Evolutionary conservation across 176 grass and related monocot species (phyloP).

Genomic region (Hsuehochloa calcarea): DNA sequence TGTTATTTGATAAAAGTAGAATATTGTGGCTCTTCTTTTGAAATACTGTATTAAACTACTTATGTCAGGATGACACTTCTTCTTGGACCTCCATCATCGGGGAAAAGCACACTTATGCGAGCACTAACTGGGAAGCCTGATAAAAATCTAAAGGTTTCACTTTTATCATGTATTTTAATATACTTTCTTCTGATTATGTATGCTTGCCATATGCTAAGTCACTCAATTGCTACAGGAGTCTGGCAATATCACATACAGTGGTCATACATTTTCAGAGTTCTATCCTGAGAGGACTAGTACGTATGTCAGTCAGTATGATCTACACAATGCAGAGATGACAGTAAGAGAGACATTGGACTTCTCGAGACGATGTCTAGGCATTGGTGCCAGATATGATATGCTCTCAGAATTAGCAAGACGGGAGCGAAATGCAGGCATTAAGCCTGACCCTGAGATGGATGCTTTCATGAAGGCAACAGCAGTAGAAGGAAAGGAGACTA

Average conservation of each 20-base stretch:
- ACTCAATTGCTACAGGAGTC: slow-evolving; percentile 30
- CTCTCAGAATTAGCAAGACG: slow-evolving; percentile 56
- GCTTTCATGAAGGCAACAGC: slow-evolving; percentile 62
- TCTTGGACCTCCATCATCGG: too few relatives aligned
- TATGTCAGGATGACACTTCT: slow-evolving; percentile 79
- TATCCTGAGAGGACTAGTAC: slow-evolving; percentile 59
- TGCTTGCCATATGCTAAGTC: not conserved
- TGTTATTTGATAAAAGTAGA: not conserved
- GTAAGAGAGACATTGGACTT: slow-evolving; percentile 77
- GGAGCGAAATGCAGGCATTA: slow-evolving; percentile 64
- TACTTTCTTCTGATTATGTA: not conserved
- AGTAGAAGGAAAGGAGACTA: slow-evolving; percentile 55
- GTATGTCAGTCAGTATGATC: slow-evolving; percentile 71
- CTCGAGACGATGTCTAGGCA: slow-evolving; percentile 56
- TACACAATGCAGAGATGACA: slow-evolving; percentile 64
- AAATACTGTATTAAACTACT: slow-evolving; percentile 18
- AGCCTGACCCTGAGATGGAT: slow-evolving; percentile 64
- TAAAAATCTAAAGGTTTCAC: slow-evolving; percentile 50
- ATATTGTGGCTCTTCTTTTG: not conserved
- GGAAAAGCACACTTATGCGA: slow-evolving; percentile 65
- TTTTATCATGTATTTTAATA: not conserved
- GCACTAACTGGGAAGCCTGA: slow-evolving; percentile 60
- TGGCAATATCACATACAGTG: slow-evolving; percentile 56
- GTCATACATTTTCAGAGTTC: slow-evolving; percentile 53
- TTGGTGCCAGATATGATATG: slow-evolving; percentile 55